Evolutionary conservation across 2,329 filamentous ascomycete species (phyloP), one percentile per base, ranked within the genome.

Genomic region (Dothistroma pini): DNA sequence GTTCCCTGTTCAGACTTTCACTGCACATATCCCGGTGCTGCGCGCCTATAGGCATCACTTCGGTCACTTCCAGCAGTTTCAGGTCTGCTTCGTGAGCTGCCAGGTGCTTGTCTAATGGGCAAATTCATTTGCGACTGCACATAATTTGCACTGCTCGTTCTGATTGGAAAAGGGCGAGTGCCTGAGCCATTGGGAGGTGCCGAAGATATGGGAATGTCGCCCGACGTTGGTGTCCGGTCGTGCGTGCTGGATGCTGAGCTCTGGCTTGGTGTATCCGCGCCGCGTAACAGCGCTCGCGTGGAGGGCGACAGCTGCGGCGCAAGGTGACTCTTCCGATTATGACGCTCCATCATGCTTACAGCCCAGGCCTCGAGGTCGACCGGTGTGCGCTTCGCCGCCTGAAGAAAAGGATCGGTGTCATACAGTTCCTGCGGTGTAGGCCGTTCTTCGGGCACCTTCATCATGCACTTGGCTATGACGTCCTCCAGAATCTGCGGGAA

Each of bases 361-460:
- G 95, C 93, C 95, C 95, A 99, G 65, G 92, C 90, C 75, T 90
- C 86, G 35, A 99, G 83, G 74, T 99, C 89, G 55, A 99, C 95
- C 0, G 95, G 95, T 0, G 95, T 99, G 68, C 93, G 86, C 80
- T 97, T 97, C 54, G 95, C 95, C 57, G 95, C 95, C 77, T 96
- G 92, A 21, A 99, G 86, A 76, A 99, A 99, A 3, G 92, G 87
- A 73, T 99, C 95, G 63, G 89, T 88, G 67, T 97, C 93, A 77
- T 90, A 97, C 63, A 99, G 86, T 69, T 97, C 91, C 70, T 93
- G 89, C 9, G 95, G 95, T 5, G 95, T 97, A 56, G 93, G 95
- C 56, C 95, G 86, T 72, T 91, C 86, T 62, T 93, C 90, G 0
- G 95, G 90, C 63, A 90, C 87, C 80, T 99, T 99, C 75, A 88